Evolutionary conservation across 2,329 filamentous ascomycete species (phyloP).

Genomic region (Podosphaera leucotricha): DNA sequence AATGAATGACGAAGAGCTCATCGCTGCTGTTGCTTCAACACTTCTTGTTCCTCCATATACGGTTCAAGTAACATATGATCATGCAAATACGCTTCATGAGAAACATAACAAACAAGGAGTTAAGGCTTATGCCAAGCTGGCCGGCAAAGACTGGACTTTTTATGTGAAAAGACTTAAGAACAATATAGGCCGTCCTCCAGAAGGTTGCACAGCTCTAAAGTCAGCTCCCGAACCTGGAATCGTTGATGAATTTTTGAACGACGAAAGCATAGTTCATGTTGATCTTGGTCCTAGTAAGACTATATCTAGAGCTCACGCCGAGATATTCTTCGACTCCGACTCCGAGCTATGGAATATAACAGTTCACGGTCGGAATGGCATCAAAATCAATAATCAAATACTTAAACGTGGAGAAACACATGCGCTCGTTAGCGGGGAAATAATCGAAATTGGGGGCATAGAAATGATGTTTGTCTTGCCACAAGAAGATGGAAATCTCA

Average conservation of each 20-base stretch:
- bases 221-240: slow-evolving; percentile 12
- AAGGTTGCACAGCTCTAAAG: slow-evolving; percentile 18
- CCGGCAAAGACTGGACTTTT: slow-evolving; percentile 64
- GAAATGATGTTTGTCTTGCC: slow-evolving; percentile 99
- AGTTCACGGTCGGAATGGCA: slow-evolving; percentile 78
- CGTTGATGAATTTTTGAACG: slow-evolving; percentile 11
- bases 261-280: slow-evolving; percentile 39
- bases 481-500: slow-evolving; percentile 38
- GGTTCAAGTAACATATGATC: slow-evolving; percentile 36
- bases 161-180: slow-evolving; percentile 55
- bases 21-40: slow-evolving; percentile 9
- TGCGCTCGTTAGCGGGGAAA: slow-evolving; percentile 59
- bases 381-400: slow-evolving; percentile 54
- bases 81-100: slow-evolving; percentile 40
- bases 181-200: slow-evolving; percentile 50
- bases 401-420: slow-evolving; percentile 41
- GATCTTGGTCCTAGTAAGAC: slow-evolving; percentile 71
- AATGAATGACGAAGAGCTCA: slow-evolving; percentile 26
- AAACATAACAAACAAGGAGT: slow-evolving; percentile 33
- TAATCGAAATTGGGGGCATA: slow-evolving; percentile 74
- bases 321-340: slow-evolving; percentile 47
- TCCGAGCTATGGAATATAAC: slow-evolving; percentile 57
- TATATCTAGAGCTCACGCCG: slow-evolving; percentile 53
- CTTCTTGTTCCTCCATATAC: slow-evolving; percentile 16
- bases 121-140: slow-evolving; percentile 60